Conservation (phyloP, 805 yeast species). For the Jamesozyma jinghongensis region DNA sequence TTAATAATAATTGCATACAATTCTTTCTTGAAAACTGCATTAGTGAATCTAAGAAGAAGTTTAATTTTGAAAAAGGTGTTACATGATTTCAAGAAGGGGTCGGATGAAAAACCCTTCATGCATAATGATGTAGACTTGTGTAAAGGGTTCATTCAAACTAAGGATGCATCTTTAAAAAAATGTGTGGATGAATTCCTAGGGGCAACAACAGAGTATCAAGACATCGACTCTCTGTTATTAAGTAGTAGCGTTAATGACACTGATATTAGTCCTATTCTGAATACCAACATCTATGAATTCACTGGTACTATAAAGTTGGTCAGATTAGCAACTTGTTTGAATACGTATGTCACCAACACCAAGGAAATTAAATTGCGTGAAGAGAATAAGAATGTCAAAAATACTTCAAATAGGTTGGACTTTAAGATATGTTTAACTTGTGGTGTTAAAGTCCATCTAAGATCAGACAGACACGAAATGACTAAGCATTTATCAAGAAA, state of each 20-base stretch:
- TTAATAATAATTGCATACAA: constrained; percentile 15
- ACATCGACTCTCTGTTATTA: too few relatives aligned
- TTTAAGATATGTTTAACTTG: constrained; percentile 39
- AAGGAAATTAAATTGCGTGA: constrained; percentile 21
- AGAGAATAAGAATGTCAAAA: constrained; percentile 23
- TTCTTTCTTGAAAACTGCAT: constrained; percentile 14
- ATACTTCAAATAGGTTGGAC: constrained; percentile 32
- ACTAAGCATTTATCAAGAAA: constrained; percentile 23
- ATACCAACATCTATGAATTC: constrained; percentile 32
- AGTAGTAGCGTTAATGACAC: too few relatives aligned
- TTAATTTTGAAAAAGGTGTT: constrained; percentile 28
- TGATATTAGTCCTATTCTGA: too few relatives aligned
- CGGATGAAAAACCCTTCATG: constrained; percentile 18
- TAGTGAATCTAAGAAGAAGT: constrained; percentile 26
- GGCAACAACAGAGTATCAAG: too few relatives aligned
- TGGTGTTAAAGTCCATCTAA: constrained; percentile 34
- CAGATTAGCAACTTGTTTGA: constrained; percentile 41
- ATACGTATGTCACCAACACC: constrained; percentile 32
- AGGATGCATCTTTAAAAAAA: not conserved
- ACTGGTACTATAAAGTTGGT: constrained; percentile 48
- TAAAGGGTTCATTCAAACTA: constrained; percentile 3
- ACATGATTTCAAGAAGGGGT: constrained; percentile 21
- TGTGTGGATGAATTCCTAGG: constrained; percentile 10
- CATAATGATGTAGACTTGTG: constrained; percentile 20
- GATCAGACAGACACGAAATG: constrained; percentile 27